These are phyloP conservation scores for Fusarium devonianum DNA, from an alignment of 2,329 filamentous ascomycete genomes.

Conservation along the genomic window DNA sequence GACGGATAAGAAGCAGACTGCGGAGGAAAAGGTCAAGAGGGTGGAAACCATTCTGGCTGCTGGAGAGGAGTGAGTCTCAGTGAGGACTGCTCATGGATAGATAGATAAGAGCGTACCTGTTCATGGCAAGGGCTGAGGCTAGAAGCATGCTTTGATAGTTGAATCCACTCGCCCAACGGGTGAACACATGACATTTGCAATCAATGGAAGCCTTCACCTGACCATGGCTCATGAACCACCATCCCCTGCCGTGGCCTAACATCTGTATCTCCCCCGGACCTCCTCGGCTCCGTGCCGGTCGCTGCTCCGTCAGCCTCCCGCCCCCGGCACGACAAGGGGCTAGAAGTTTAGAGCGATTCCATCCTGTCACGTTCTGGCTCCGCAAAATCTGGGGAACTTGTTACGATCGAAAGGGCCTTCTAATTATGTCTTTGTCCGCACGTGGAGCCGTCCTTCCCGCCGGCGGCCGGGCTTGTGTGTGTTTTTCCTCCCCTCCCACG, in stretches of 20 bases:
- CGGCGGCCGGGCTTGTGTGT: slow-evolving; percentile 15
- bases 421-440: not conserved
- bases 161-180: too few relatives aligned
- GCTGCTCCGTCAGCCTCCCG: not conserved
- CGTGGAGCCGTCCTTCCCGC: not conserved
- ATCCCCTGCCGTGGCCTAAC: not conserved
- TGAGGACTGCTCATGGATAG: not conserved
- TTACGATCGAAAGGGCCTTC: too few relatives aligned
- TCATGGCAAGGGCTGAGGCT: too few relatives aligned
- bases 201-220: not conserved
- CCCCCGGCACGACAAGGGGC: not conserved
- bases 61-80: slow-evolving; percentile 17
- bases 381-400: not conserved
- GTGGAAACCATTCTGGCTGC: slow-evolving; percentile 59
- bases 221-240: not conserved
- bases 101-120: too few relatives aligned
- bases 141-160: not conserved
- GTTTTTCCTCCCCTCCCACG: not conserved
- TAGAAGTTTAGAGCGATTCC: too few relatives aligned
- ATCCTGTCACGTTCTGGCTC: not conserved
- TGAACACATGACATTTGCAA: too few relatives aligned
- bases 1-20: slow-evolving; percentile 85
- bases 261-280: not conserved
- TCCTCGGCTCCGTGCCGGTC: slow-evolving; percentile 1
- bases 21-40: slow-evolving; percentile 78